Percentiles rank a stretch among this genome's conserved stretches.
These are phyloP conservation scores for Xylaria sp. DNA, from an alignment of 2,329 filamentous ascomycete species.

Conservation along the genomic window DNA sequence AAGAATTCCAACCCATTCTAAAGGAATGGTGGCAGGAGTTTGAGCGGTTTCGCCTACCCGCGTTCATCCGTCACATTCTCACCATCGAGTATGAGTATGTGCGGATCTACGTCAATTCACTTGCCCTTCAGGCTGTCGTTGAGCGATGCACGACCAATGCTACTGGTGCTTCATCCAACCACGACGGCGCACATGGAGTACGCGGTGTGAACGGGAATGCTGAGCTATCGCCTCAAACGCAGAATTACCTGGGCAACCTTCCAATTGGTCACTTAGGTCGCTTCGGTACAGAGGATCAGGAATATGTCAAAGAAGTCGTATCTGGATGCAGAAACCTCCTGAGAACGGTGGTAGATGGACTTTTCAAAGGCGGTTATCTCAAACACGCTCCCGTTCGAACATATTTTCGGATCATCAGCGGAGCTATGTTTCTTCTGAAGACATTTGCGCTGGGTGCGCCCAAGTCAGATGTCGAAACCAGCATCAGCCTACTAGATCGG, in stretches of 20 bases:
- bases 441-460: constrained; percentile 78
- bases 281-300: constrained; percentile 61
- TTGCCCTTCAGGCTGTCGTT: constrained; percentile 90
- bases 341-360: constrained; percentile 68
- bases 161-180: constrained; percentile 35
- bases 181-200: constrained; percentile 34
- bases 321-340: constrained; percentile 73
- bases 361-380: constrained; percentile 68
- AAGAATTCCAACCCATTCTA: constrained; percentile 74
- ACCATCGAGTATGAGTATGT: constrained; percentile 95
- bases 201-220: constrained; percentile 35
- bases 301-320: constrained; percentile 71
- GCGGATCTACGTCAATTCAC: constrained; percentile 87
- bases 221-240: constrained; percentile 57
- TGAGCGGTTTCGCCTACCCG: constrained; percentile 65
- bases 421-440: constrained; percentile 78
- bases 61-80: constrained; percentile 67
- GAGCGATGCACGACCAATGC: constrained; percentile 82
- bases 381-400: constrained; percentile 79
- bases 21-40: constrained; percentile 76
- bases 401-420: constrained; percentile 81
- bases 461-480: constrained; percentile 70
- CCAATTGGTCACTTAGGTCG: constrained; percentile 60
- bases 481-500: constrained; percentile 67
- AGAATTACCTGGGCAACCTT: constrained; percentile 59